phyloP scores from a whole-genome alignment of 129 eudicot species.

The Tagetes patula region DNA sequence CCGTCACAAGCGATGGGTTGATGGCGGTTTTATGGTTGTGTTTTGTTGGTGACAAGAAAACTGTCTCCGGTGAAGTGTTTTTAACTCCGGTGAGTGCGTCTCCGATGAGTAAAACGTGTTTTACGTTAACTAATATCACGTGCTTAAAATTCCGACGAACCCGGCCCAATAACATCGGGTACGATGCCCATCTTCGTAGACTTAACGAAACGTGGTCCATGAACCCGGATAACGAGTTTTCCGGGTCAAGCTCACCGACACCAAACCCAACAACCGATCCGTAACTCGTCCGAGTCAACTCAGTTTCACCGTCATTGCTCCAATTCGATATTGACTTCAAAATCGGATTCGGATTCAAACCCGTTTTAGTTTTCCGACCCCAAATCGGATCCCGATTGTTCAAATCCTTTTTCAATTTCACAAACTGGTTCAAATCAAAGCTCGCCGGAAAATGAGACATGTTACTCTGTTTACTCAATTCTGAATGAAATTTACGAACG shows the following conservation, averaged over 20 bases:
- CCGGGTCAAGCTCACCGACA: slow-evolving; percentile 86
- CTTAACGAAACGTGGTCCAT: slow-evolving; percentile 71
- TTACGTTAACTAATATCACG: slow-evolving; percentile 56
- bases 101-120: slow-evolving; percentile 52
- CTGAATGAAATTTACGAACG: slow-evolving; percentile 19
- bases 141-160: slow-evolving; percentile 67
- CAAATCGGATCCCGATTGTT: slow-evolving; percentile 63
- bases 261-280: slow-evolving; percentile 86
- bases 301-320: too few relatives aligned
- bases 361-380: slow-evolving; percentile 51
- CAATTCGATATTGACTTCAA: slow-evolving; percentile 12
- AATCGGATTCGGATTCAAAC: slow-evolving; percentile 27
- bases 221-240: slow-evolving; percentile 69
- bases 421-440: too few relatives aligned
- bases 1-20: slow-evolving; percentile 47
- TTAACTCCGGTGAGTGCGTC: slow-evolving; percentile 69
- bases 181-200: slow-evolving; percentile 81
- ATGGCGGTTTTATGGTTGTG: slow-evolving; percentile 48
- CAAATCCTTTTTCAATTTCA: too few relatives aligned
- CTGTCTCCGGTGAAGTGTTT: slow-evolving; percentile 60
- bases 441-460: too few relatives aligned
- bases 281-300: slow-evolving; percentile 57
- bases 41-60: slow-evolving; percentile 35
- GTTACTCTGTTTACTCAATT: too few relatives aligned
- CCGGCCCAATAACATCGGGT: slow-evolving; percentile 86